Evolutionary conservation across 768 basidiomycete species (phyloP).

Genomic region (Russula earlei): DNA sequence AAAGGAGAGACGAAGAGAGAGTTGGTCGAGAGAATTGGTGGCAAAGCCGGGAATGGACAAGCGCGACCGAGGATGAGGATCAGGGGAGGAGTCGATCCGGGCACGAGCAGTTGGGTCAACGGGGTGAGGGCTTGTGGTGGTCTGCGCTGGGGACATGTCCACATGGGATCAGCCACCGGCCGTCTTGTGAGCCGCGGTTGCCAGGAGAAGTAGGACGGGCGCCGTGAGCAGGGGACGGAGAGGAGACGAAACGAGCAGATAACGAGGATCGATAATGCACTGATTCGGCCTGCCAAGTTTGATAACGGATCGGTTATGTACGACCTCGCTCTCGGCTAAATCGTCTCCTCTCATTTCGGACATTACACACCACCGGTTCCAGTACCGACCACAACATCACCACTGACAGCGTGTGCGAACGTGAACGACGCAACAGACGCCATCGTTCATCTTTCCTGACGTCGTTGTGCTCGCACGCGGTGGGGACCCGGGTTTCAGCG

Average conservation of each 20-base stretch:
- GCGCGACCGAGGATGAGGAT: neutral
- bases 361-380: neutral
- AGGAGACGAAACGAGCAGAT: too few species aligned
- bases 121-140: too few species aligned
- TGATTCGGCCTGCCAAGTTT: slow-evolving; percentile 12
- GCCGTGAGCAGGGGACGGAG: neutral
- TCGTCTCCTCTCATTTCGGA: neutral
- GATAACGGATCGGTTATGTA: neutral
- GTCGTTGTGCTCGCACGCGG: neutral
- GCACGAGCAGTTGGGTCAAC: too few species aligned
- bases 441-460: neutral
- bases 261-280: neutral
- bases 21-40: too few species aligned
- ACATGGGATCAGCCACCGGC: neutral
- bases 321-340: neutral
- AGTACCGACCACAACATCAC: neutral
- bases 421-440: neutral
- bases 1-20: neutral
- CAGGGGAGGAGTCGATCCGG: slow-evolving; percentile 8
- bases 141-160: too few species aligned
- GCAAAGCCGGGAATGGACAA: neutral
- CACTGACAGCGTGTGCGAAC: neutral
- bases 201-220: slow-evolving; percentile 2
- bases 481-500: too few species aligned
- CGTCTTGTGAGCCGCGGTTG: slow-evolving; percentile 8